Evolutionary conservation across 2,329 filamentous ascomycete species (phyloP).

Genomic region (Nectriaceae sp.): DNA sequence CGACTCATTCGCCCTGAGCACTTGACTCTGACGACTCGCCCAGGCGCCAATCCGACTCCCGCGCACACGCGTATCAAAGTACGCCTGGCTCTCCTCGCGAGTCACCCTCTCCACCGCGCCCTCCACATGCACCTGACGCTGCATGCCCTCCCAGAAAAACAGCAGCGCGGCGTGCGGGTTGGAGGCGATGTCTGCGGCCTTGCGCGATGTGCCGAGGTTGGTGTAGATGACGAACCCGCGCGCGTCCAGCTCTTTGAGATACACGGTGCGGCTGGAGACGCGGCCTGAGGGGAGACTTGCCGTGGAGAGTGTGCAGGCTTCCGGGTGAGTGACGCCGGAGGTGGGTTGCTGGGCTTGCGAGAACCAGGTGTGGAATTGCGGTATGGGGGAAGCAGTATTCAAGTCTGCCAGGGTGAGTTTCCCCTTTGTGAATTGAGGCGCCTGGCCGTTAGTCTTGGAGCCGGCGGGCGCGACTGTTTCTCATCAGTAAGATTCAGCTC

Average conservation of each 20-base stretch:
- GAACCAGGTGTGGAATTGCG: conserved; percentile 93
- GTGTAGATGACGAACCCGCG: conserved; percentile 85
- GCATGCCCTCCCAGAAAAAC: conserved; percentile 86
- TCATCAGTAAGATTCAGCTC: too few relatives aligned
- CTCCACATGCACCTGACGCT: conserved; percentile 91
- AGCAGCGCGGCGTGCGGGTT: conserved; percentile 83
- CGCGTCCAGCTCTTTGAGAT: conserved; percentile 90
- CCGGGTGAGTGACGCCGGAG: conserved; percentile 68
- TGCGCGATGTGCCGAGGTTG: conserved; percentile 81
- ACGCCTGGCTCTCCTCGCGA: conserved; percentile 69
- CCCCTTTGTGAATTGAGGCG: conserved; percentile 72
- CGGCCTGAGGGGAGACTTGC: conserved; percentile 80
- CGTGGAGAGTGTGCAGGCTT: conserved; percentile 86
- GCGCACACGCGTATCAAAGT: conserved; percentile 70
- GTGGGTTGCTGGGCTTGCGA: conserved; percentile 61
- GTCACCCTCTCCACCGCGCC: conserved; percentile 69
- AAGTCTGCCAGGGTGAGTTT: conserved; percentile 65
- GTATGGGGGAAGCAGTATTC: conserved; percentile 63
- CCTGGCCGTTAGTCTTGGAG: conserved; percentile 59
- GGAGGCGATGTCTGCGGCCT: conserved; percentile 65
- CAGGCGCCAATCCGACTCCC: conserved; percentile 88
- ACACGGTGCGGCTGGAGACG: conserved; percentile 83
- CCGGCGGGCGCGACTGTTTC: conserved; percentile 69
- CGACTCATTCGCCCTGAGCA: conserved; percentile 53
- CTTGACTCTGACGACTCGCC: conserved; percentile 86